Conservation (phyloP, 805 yeast genomes). For the Cyberlindnera saturnus region DNA sequence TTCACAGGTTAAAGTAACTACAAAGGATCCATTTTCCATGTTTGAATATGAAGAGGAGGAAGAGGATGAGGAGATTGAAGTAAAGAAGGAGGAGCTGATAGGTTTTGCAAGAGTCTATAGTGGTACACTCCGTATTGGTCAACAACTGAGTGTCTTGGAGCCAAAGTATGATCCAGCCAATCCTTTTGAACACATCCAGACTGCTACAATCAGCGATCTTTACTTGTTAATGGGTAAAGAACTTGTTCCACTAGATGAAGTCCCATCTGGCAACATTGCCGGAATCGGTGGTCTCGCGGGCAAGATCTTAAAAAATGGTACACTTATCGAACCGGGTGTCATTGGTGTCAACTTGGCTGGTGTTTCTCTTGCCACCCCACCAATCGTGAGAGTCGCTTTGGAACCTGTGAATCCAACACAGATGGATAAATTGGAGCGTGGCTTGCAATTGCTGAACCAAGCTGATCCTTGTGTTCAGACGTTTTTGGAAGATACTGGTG, state of each 20-base stretch:
- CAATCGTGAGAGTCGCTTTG: conserved; percentile 91
- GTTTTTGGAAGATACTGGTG: conserved; percentile 83
- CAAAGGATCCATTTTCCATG: conserved; percentile 31
- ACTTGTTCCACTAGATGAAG: conserved; percentile 64
- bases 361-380: conserved; percentile 69
- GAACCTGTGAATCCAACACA: conserved; percentile 88
- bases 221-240: conserved; percentile 92
- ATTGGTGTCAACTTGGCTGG: conserved; percentile 76
- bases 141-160: conserved; percentile 67
- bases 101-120: conserved; percentile 89
- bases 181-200: conserved; percentile 49
- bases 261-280: conserved; percentile 92
- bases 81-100: conserved; percentile 57
- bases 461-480: conserved; percentile 96
- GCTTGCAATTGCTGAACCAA: conserved; percentile 69
- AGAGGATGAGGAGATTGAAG: conserved; percentile 36
- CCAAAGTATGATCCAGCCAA: conserved; percentile 77
- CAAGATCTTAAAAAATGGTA: conserved; percentile 79
- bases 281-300: conserved; percentile 91
- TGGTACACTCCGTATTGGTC: conserved; percentile 75
- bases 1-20: conserved; percentile 16
- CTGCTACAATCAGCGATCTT: conserved; percentile 59
- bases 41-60: conserved; percentile 50
- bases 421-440: conserved; percentile 68
- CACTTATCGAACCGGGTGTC: conserved; percentile 53